Conservation (phyloP, 1,284 basidiomycete genomes). For the Crepidotus sp. region DNA sequence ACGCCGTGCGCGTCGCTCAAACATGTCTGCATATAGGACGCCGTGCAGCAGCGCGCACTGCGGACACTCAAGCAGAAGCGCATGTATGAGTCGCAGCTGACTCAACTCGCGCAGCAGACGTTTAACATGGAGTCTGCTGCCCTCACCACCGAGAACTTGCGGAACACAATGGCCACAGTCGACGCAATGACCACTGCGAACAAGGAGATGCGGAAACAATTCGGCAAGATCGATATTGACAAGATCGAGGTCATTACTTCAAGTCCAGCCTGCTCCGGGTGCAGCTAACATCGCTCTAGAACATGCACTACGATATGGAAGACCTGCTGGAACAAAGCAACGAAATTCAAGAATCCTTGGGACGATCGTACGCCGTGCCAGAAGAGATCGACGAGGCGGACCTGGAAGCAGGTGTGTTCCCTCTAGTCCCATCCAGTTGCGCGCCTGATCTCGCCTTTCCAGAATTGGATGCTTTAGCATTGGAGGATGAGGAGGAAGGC, state of each 20-base stretch:
- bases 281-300: conserved; percentile 35
- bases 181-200: conserved; percentile 98
- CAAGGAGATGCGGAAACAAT: conserved; percentile 95
- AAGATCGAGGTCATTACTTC: conserved; percentile 81
- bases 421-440: not conserved
- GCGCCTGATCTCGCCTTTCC: not conserved
- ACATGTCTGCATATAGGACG: conserved; percentile 41
- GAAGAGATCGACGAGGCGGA: conserved; percentile 98
- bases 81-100: conserved; percentile 91
- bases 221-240: conserved; percentile 95
- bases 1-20: not conserved
- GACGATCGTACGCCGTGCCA: conserved; percentile 91
- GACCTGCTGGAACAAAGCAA: conserved; percentile 95
- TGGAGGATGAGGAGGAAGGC: conserved; percentile 85
- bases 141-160: conserved; percentile 92
- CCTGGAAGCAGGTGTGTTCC: conserved; percentile 78
- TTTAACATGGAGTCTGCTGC: conserved; percentile 99
- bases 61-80: conserved; percentile 92
- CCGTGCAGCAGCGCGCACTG: conserved; percentile 92
- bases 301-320: conserved; percentile 96
- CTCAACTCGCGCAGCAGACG: conserved; percentile 88
- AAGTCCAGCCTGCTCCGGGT: not conserved
- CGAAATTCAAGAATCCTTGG: conserved; percentile 93
- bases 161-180: conserved; percentile 99
- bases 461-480: conserved; percentile 85